Evolutionary conservation across 1,139 yeast species (phyloP).

Genomic region (Taiozyma sp.): DNA sequence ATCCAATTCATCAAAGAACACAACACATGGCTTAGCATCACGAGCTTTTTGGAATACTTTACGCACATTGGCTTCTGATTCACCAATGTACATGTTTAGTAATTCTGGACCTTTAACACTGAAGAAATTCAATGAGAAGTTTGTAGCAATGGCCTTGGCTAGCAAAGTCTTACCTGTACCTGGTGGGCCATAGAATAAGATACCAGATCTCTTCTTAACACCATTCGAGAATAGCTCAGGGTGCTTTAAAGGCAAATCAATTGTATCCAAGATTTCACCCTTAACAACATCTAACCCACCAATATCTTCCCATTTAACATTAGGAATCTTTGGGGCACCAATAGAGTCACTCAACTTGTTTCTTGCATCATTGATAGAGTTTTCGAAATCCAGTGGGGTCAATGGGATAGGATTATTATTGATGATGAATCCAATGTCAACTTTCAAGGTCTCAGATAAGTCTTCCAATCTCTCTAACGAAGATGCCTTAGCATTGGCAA

Average conservation of each 20-base stretch:
- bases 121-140: conserved; percentile 87
- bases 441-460: conserved; percentile 16
- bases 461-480: conserved; percentile 47
- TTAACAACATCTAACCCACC: conserved; percentile 89
- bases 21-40: conserved; percentile 96
- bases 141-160: conserved; percentile 95
- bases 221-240: conserved; percentile 88
- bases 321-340: conserved; percentile 95
- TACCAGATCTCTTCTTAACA: conserved; percentile 89
- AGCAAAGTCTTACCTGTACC: conserved; percentile 95
- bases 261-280: conserved; percentile 89
- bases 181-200: conserved; percentile 94
- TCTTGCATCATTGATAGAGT: conserved; percentile 77
- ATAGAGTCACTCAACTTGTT: conserved; percentile 88
- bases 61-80: conserved; percentile 94
- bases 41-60: conserved; percentile 90
- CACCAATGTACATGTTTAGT: conserved; percentile 96
- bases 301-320: conserved; percentile 92
- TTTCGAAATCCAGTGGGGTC: conserved; percentile 59
- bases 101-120: conserved; percentile 96
- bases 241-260: conserved; percentile 90
- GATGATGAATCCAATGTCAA: conserved; percentile 24
- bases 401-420: conserved; percentile 51
- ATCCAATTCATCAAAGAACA: conserved; percentile 94
- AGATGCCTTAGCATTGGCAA: conserved; percentile 54